A percentile compares a stretch with the other conserved stretches of the same genome.
phyloP scores from a whole-genome alignment of 2,329 filamentous ascomycete species.

The Diaporthe amygdali region DNA sequence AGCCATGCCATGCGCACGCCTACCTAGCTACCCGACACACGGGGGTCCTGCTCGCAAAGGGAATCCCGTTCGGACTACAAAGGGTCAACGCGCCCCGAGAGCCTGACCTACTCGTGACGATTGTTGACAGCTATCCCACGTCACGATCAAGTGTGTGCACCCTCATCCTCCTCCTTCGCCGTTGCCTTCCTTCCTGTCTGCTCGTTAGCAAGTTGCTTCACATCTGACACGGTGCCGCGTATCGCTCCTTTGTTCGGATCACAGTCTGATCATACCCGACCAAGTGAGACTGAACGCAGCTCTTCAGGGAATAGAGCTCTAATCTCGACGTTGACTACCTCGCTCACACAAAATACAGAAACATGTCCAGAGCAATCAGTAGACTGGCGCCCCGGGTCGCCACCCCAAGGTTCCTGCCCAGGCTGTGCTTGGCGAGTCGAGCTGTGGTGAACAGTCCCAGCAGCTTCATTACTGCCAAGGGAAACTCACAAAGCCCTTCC shows the following conservation, averaged over 20 bases:
- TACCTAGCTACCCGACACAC: not conserved
- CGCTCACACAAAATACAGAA: not conserved
- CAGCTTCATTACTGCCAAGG: not conserved
- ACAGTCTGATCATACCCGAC: not conserved
- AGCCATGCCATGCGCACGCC: not conserved
- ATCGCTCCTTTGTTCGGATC: not conserved
- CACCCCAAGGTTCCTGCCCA: not conserved
- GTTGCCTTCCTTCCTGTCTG: too few species aligned
- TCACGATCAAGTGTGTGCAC: not conserved
- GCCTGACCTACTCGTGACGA: not conserved
- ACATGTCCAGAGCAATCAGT: conserved; percentile 19
- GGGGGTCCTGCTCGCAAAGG: not conserved
- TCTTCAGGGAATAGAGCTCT: not conserved
- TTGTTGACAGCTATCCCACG: too few species aligned
- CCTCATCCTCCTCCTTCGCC: not conserved
- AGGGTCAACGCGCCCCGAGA: not conserved
- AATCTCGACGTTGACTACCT: too few species aligned
- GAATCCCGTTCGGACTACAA: conserved; percentile 1
- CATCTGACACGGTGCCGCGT: not conserved
- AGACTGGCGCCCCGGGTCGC: not conserved
- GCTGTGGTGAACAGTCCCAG: not conserved
- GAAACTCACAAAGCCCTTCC: not conserved
- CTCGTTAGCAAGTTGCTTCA: not conserved
- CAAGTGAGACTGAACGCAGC: not conserved
- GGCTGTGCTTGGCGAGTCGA: not conserved